Base-by-base conservation (phyloP, 345 rosid species). In the Hibiscus mutabilis region DNA sequence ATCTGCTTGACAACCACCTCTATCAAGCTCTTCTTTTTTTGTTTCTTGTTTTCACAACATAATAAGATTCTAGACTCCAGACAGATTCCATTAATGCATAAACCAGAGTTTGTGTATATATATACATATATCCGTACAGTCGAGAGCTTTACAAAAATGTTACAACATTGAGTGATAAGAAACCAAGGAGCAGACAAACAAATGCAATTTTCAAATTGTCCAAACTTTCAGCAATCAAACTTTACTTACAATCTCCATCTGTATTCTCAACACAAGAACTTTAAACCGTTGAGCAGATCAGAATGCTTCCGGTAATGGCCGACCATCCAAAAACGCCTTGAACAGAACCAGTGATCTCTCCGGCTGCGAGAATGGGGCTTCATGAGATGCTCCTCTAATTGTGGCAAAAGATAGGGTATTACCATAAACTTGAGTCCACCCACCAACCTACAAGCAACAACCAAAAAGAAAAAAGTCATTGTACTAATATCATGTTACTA, bases 281-380 rank as follows among this genome's bases (percentile, higher is more conserved):
- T 15, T 37, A 21, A 69, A 60, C 42, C 8, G 14, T 42, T 42
- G 35, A 80, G 46, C 98, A 40, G 21, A 82, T 88, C 84, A 91
- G 83, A 94, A 89, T 10, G 85, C 82, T 83, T 83, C 88, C 24
- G 98, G 98, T 14, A 91, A 83, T 49, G 89, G 85, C 68, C 65
- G 83, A 31, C 88, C 84, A 3, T 78, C 70, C 75, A 94, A 77
- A 79, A 94, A 86, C 40, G 93, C 87, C 74, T 80, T 85, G 83
- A 94, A 94, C 47, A 94, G 82, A 73, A 86, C 89, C n/a, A 94
- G 85, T 5, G 98, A 94, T 81, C 97, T 86, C 80, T 90, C 89
- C 7, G 97, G 98, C 86, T 94, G 98, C 15, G 97, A 91, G 74
- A 89, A 91, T 18, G 98, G 98, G 31, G 92, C 98, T 82, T 94